Conservation (phyloP, 1,284 basidiomycete genomes). For the Pisolithus thermaeus region DNA sequence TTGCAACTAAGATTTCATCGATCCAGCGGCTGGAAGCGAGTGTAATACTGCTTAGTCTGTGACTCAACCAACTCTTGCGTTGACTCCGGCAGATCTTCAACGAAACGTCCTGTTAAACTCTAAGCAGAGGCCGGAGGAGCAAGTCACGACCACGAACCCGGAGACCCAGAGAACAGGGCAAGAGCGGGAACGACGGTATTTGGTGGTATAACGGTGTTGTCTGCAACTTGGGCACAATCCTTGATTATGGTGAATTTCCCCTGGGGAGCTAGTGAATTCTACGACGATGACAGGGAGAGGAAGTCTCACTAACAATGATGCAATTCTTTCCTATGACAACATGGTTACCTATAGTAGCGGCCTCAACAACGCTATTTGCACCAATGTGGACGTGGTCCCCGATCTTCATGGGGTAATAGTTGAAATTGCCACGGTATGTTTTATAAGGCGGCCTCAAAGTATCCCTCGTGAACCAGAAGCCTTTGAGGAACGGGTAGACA, state of each 20-base stretch:
- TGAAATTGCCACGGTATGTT: constrained; percentile 87
- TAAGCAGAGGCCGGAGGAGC: neutral
- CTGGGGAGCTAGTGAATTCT: constrained; percentile 38
- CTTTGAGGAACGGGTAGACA: neutral
- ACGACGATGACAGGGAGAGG: constrained; percentile 1
- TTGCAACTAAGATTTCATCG: constrained; percentile 17
- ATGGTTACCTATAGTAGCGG: constrained; percentile 89
- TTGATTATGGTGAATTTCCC: constrained; percentile 97
- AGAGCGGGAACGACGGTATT: constrained; percentile 91
- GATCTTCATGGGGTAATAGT: constrained; percentile 97
- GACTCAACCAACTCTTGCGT: constrained; percentile 79
- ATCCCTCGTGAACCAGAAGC: neutral
- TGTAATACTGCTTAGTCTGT: constrained; percentile 74
- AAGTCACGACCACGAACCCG: constrained; percentile 47
- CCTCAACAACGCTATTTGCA: constrained; percentile 82
- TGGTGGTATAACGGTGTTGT: constrained; percentile 86
- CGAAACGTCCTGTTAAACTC: constrained; percentile 56
- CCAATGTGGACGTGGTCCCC: constrained; percentile 95
- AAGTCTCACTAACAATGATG: constrained; percentile 66
- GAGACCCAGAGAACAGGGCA: constrained; percentile 83
- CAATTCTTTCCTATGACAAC: constrained; percentile 95
- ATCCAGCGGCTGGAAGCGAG: constrained; percentile 50
- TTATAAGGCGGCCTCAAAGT: constrained; percentile 73
- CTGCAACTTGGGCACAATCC: constrained; percentile 85
- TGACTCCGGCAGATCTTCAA: constrained; percentile 86